These are phyloP conservation scores for Aspergillus phoenicis DNA, from an alignment of 2,329 filamentous ascomycete species.

Conservation along the genomic window DNA sequence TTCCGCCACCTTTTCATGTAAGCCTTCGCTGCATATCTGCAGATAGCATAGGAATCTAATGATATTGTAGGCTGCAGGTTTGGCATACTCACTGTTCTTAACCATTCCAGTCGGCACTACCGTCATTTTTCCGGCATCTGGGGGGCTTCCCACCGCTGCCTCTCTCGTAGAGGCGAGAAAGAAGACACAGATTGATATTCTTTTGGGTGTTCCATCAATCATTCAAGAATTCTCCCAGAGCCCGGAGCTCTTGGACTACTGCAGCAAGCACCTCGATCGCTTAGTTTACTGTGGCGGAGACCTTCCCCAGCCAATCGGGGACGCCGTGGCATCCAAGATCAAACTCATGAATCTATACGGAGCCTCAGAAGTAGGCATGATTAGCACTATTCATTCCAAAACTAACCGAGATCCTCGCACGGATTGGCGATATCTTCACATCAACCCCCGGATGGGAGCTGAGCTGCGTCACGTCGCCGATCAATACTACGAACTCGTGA, in stretches of 20 bases:
- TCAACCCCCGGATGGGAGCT: conserved; percentile 32
- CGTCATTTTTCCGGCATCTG: conserved; percentile 19
- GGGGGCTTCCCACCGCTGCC: conserved; percentile 16
- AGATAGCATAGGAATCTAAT: not conserved
- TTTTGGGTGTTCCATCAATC: conserved; percentile 23
- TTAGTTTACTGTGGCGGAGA: conserved; percentile 44
- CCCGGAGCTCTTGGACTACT: conserved; percentile 26
- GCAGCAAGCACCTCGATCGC: conserved; percentile 31
- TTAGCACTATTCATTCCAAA: conserved; percentile 20
- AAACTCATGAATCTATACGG: conserved; percentile 38
- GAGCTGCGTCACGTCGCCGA: conserved; percentile 29
- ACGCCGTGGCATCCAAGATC: conserved; percentile 38
- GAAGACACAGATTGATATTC: conserved; percentile 16
- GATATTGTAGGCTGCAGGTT: conserved; percentile 23
- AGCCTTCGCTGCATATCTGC: not conserved
- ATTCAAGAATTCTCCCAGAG: conserved; percentile 38
- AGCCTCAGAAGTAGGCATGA: conserved; percentile 34
- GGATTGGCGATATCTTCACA: conserved; percentile 39
- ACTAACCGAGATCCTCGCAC: conserved; percentile 23
- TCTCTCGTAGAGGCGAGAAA: conserved; percentile 18
- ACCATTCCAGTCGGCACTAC: conserved; percentile 11
- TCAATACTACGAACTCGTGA: conserved; percentile 38
- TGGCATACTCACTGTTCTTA: conserved; percentile 22
- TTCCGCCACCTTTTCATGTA: conserved; percentile 44
- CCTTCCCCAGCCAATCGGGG: conserved; percentile 39